Evolutionary conservation across 2,329 filamentous ascomycete genomes (phyloP), one percentile per base, ranked within the genome.

Genomic region (Talaromyces sp.): DNA sequence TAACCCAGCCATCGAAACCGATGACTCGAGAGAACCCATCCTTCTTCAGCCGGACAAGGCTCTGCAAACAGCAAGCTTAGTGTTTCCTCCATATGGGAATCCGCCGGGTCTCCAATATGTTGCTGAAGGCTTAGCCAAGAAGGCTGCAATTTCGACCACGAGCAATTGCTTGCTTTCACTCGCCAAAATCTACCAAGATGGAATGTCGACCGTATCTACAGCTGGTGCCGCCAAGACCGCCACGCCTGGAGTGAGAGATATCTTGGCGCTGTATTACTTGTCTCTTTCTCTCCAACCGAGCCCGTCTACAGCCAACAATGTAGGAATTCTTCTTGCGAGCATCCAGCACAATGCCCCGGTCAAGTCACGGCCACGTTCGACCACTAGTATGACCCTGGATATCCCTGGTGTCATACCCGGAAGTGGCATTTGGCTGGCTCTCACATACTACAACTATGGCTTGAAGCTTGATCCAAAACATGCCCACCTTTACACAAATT

Each of bases 131-230:
- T 81, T 88, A 51, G 85, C 91, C 16, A 87, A 87, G 67, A 90
- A 88, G 70, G 90, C 92, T 6, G 93, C 92, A 2, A 84, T 96
- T 28, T 92, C 93, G 12, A 98, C 93, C 0, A 97, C 93, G 0
- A 98, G 95, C 75, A 99, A 99, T 72, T 96, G 94, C 0, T 81
- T 99, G 18, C 82, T 99, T 1, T 99, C 95, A 0, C 80, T 99
- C 47, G 95, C 95, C 27, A 99, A 99, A 76, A 99, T 99, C 40
- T 96, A 96, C 66, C 95, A 99, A 75, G 95, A 99, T 78, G 88
- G 91, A 33, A 94, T 97, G 86, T 92, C 94, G 2, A 92, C 86
- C 61, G 87, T 87, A 18, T 84, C 84, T 23, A 76, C 82, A 9
- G 81, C 82, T 27, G 80, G 83, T 10, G 78, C 79, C 44, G 78